Conservation (phyloP, 768 basidiomycete species). For the Lyophyllum atratum region DNA sequence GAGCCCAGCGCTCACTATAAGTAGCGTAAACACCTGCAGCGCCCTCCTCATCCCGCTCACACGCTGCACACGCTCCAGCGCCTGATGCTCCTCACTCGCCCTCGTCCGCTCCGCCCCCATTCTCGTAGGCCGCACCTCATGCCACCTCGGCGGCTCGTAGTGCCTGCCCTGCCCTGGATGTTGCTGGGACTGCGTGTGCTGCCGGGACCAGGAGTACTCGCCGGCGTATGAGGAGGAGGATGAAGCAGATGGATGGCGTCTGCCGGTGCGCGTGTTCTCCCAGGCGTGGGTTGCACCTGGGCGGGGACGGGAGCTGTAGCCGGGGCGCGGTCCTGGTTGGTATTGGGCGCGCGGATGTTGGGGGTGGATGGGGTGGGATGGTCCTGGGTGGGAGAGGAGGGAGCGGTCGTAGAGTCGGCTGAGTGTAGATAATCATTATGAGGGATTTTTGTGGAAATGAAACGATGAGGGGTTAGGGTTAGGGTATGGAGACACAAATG, state of each 20-base stretch:
- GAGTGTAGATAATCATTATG: not conserved
- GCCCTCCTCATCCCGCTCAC: slow-evolving; percentile 29
- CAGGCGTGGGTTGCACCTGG: slow-evolving; percentile 36
- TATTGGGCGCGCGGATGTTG: slow-evolving; percentile 9
- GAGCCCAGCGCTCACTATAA: slow-evolving; percentile 21
- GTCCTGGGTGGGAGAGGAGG: slow-evolving; percentile 22
- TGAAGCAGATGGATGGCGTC: slow-evolving; percentile 14
- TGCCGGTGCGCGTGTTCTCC: slow-evolving; percentile 26
- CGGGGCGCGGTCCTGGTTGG: slow-evolving; percentile 13
- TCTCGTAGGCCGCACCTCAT: slow-evolving; percentile 17
- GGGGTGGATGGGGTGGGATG: slow-evolving; percentile 21
- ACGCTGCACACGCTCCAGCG: slow-evolving; percentile 26
- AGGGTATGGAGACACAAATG: not conserved
- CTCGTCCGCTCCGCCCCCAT: slow-evolving; percentile 17
- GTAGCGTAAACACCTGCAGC: slow-evolving; percentile 26
- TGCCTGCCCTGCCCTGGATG: slow-evolving; percentile 6
- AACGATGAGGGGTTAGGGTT: not conserved
- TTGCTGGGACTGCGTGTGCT: not conserved
- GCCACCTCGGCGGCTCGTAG: slow-evolving; percentile 16
- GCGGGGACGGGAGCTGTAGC: slow-evolving; percentile 28
- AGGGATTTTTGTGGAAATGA: not conserved
- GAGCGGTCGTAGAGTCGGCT: slow-evolving; percentile 47
- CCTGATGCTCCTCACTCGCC: slow-evolving; percentile 25
- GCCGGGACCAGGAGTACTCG: slow-evolving; percentile 5
- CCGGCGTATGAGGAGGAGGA: slow-evolving; percentile 17